Evolutionary conservation across 768 basidiomycete genomes (phyloP), one percentile per base, ranked within the genome.

Genomic region (Gautieria morchelliformis): DNA sequence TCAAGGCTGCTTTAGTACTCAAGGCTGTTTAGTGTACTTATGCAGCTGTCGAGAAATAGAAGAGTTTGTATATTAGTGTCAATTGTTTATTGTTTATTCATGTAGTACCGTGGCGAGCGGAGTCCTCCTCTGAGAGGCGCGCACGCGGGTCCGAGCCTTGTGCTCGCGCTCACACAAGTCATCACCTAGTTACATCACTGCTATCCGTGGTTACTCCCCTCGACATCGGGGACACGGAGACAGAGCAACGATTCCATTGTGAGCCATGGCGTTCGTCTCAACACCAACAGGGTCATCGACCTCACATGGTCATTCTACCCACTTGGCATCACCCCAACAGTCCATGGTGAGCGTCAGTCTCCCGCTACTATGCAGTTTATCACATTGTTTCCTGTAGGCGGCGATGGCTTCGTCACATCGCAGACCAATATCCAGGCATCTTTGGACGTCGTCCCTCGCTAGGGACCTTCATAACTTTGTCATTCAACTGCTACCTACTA

Each of bases 401-500:
- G 5, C 51, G 10, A 52, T 52, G 51, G 7, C 48, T 49, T 12
- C 27, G 3, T 4, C 30, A 37, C 33, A 39, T 37, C 56, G 56
- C 32, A 46, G 56, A 5, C 45, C 45, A 10, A 33, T 47, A 27
- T 57, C 45, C 19, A 46, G 56, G 20, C 56, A 57, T 35, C 30
- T 37, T 11, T 57, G 56, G 56, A 57, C 56, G 17, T 33, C 56
- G 27, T 50, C 45, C 19, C 35, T 57, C 19, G 37, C 56, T 33
- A 47, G 47, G 15, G 56, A 60, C 19, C 59, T 60, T 20, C 55
- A 60, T 37, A 70, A 93, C 72, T 96, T 94, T 70, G 92, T 95
- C 58, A 80, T 94, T 61, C 93, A 93, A 70, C 80, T 94, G 51
- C 78, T 96, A 17, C 93, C 93, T 3, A 92, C 92, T 3, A 70